Conservation (phyloP, 176 grass and related monocot genomes). For the Raddia distichophylla region DNA sequence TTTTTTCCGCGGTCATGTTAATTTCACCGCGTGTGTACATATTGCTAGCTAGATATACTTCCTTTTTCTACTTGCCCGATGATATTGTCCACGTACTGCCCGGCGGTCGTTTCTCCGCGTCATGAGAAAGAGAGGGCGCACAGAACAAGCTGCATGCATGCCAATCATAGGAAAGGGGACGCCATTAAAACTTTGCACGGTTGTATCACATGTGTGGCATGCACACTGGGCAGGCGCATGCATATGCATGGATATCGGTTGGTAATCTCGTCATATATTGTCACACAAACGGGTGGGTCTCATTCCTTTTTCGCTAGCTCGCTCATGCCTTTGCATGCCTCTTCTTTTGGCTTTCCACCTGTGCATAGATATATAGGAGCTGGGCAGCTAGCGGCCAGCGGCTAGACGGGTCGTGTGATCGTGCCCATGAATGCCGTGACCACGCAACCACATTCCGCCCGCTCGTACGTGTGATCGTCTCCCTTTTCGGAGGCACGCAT, state of each 20-base stretch:
- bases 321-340: background rate
- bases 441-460: constrained; percentile 59
- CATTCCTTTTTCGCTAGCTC: constrained; percentile 30
- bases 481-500: constrained; percentile 40
- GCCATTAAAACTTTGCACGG: constrained; percentile 38
- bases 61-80: background rate
- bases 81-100: background rate
- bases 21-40: no score
- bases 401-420: background rate
- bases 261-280: constrained; percentile 31
- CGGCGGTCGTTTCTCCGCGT: constrained; percentile 5
- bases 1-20: no score
- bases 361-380: background rate
- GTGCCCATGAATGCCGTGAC: constrained; percentile 52
- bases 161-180: background rate
- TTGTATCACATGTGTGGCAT: constrained; percentile 41
- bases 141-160: background rate
- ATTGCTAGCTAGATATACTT: no score
- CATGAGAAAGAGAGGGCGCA: background rate
- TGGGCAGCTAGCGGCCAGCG: background rate
- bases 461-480: constrained; percentile 46
- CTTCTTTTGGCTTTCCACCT: constrained; percentile 28
- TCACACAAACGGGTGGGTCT: constrained; percentile 48
- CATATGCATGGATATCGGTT: background rate
- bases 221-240: background rate